Evolutionary conservation across 2,329 filamentous ascomycete species (phyloP).

Genomic region (Epichloe uncinata): DNA sequence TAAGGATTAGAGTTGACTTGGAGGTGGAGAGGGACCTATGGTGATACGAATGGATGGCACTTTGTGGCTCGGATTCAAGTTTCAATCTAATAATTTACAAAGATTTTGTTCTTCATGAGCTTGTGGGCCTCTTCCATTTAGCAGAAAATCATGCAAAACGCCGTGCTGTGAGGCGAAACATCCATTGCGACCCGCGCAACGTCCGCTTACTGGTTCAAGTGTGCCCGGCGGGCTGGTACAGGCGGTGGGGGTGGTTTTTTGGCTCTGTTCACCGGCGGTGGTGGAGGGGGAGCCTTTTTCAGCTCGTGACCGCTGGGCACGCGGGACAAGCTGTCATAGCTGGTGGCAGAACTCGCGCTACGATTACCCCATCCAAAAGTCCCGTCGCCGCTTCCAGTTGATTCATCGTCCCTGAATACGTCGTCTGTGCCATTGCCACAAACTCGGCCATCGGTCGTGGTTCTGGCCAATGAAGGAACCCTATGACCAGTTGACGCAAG

Average conservation of each 20-base stretch:
- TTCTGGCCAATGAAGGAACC: slow-evolving; percentile 30
- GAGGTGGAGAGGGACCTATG: background rate
- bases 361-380: slow-evolving; percentile 38
- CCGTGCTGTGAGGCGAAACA: background rate
- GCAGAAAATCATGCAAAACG: background rate
- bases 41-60: background rate
- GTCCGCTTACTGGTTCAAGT: slow-evolving; percentile 8
- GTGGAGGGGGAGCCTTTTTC: slow-evolving; percentile 45
- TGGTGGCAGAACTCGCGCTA: slow-evolving; percentile 42
- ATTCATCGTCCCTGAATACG: slow-evolving; percentile 37
- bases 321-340: slow-evolving; percentile 34
- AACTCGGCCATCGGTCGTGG: slow-evolving; percentile 22
- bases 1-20: background rate
- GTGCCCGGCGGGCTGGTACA: slow-evolving; percentile 19
- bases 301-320: slow-evolving; percentile 13
- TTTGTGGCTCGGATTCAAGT: background rate
- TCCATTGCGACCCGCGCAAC: slow-evolving; percentile 1
- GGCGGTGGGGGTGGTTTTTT: slow-evolving; percentile 25
- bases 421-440: slow-evolving; percentile 25
- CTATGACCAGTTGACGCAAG: slow-evolving; percentile 10
- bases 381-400: slow-evolving; percentile 34
- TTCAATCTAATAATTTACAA: background rate
- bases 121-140: background rate
- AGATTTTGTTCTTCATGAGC: background rate
- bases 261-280: slow-evolving; percentile 35